These are phyloP conservation scores for Saccharomycopsis sp. DNA, from an alignment of 805 yeast genomes.

Conservation along the genomic window DNA sequence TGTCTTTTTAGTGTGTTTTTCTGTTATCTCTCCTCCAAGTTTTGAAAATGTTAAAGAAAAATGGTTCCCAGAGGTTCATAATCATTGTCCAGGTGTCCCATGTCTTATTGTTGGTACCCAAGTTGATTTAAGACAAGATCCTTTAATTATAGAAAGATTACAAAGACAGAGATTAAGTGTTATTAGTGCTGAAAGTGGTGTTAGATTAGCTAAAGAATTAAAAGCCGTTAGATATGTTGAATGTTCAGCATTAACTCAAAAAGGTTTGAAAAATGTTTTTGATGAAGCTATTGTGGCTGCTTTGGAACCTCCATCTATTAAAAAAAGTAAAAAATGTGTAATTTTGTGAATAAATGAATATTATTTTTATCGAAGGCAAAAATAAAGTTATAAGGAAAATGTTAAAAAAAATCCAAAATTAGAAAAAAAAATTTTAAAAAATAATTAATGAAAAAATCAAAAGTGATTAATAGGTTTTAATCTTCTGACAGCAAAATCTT, in stretches of 20 bases:
- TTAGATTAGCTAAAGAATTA: conserved; percentile 83
- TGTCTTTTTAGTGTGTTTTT: conserved; percentile 90
- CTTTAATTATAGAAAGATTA: conserved; percentile 78
- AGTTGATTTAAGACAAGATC: conserved; percentile 89
- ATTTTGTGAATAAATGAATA: conserved; percentile 38
- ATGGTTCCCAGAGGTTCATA: conserved; percentile 99
- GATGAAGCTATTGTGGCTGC: conserved; percentile 99
- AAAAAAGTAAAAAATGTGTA: conserved; percentile 70
- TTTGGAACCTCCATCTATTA: conserved; percentile 88
- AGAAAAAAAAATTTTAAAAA: not conserved
- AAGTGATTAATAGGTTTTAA: not conserved
- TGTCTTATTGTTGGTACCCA: conserved; percentile 96
- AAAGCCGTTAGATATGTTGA: conserved; percentile 96
- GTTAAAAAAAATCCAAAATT: not conserved
- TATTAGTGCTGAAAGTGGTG: conserved; percentile 80
- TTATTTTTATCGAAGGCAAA: too few relatives aligned
- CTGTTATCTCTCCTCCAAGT: conserved; percentile 93
- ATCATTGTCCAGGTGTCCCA: conserved; percentile 97
- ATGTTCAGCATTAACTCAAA: conserved; percentile 95
- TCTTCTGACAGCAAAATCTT: too few relatives aligned
- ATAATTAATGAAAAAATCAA: not conserved
- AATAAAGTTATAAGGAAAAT: not conserved
- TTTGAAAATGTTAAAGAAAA: conserved; percentile 96
- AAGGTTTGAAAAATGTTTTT: conserved; percentile 94
- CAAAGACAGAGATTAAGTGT: conserved; percentile 86